These are phyloP conservation scores for Coemansia sp. DNA, from an alignment of 192 early-diverging fungal species.

Conservation along the genomic window DNA sequence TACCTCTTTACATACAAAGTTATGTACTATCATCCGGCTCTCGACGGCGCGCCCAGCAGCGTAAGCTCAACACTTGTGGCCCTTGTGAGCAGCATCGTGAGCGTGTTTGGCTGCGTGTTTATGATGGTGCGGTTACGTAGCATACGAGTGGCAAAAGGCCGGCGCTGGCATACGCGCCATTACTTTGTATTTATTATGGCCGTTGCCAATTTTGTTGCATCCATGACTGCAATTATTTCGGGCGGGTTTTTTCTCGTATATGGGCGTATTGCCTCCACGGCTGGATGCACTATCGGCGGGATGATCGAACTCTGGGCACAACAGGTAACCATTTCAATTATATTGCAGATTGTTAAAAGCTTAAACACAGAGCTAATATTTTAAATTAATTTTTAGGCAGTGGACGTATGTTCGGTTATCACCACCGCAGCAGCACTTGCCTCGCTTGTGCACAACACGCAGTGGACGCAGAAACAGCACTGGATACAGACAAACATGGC, in stretches of 20 bases:
- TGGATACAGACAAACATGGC: conserved; percentile 48
- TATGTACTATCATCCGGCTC: conserved; percentile 37
- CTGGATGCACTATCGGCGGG: conserved; percentile 39
- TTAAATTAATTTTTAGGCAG: conserved; percentile 20
- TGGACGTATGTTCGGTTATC: conserved; percentile 24
- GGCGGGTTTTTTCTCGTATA: conserved; percentile 31
- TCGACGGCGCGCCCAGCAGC: conserved; percentile 50
- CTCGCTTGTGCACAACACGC: conserved; percentile 13
- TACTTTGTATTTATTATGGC: conserved; percentile 21
- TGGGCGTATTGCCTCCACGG: conserved; percentile 25
- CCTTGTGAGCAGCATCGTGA: conserved; percentile 23
- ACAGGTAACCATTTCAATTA: conserved; percentile 16
- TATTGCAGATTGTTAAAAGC: too few relatives aligned
- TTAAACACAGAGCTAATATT: not conserved
- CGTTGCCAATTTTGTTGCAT: conserved; percentile 15
- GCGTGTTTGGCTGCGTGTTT: conserved; percentile 21
- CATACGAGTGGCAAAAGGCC: not conserved
- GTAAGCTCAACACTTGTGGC: conserved; percentile 31
- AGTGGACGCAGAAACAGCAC: conserved; percentile 22
- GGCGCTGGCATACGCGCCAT: conserved; percentile 30
- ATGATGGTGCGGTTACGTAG: conserved; percentile 14
- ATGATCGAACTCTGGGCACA: conserved; percentile 48
- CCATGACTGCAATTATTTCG: conserved; percentile 21
- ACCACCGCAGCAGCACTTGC: conserved; percentile 25
- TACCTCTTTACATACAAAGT: too few relatives aligned